Evolutionary conservation across 352 stramenopile genomes (phyloP).

Genomic region (Halophytophthora polymorphica): DNA sequence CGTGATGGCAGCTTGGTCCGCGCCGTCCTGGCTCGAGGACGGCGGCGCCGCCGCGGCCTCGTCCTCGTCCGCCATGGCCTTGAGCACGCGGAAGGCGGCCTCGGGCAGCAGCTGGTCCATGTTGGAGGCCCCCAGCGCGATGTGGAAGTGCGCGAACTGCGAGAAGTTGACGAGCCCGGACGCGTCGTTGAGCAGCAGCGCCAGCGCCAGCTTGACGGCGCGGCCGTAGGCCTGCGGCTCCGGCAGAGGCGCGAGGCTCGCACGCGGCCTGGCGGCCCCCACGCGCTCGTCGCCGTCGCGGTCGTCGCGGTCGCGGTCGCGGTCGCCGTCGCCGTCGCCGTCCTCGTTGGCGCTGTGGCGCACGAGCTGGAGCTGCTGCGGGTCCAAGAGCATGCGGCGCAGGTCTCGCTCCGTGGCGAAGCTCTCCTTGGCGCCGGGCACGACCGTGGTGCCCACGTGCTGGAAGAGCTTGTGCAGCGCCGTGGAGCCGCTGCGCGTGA

Average conservation of each 20-base stretch:
- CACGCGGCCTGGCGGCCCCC: background rate
- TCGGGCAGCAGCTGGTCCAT: constrained; percentile 75
- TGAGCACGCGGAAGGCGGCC: constrained; percentile 72
- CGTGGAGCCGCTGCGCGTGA: constrained; percentile 76
- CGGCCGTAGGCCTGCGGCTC: constrained; percentile 37
- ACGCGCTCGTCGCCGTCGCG: constrained; percentile 8
- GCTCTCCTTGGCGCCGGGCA: constrained; percentile 37
- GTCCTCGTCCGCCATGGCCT: constrained; percentile 34
- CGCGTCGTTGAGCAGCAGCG: constrained; percentile 68
- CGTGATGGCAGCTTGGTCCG: constrained; percentile 42
- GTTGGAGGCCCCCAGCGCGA: constrained; percentile 61
- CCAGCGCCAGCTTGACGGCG: constrained; percentile 55
- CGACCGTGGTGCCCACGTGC: constrained; percentile 46
- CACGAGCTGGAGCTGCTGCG: constrained; percentile 28
- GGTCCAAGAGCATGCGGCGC: constrained; percentile 49
- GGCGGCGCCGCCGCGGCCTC: constrained; percentile 6
- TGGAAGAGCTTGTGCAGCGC: constrained; percentile 75
- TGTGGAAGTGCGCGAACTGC: constrained; percentile 88
- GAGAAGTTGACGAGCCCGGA: constrained; percentile 84
- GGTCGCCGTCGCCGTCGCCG: constrained; percentile 5
- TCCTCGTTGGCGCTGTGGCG: constrained; percentile 29
- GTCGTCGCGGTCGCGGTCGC: constrained; percentile 6
- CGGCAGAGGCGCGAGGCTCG: constrained; percentile 14
- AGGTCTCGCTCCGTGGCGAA: constrained; percentile 63
- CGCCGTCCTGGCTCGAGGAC: constrained; percentile 6